phyloP scores from a whole-genome alignment of 495 filamentous ascomycete genomes.

The Penicillium diatomitis region DNA sequence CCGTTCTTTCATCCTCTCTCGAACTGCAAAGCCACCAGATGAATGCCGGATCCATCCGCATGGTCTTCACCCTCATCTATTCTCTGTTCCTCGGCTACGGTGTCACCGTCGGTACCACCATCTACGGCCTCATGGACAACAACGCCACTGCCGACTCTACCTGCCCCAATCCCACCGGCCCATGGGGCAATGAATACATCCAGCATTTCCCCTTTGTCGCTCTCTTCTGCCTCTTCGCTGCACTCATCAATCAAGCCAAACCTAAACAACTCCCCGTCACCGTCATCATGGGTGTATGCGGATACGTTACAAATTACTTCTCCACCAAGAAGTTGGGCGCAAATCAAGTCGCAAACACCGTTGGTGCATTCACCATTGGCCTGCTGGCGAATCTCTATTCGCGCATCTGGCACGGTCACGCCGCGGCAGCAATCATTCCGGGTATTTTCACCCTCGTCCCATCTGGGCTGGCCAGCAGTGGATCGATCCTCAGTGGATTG shows the following conservation, averaged over 20 bases:
- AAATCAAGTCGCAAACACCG: constrained; percentile 71
- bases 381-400: constrained; percentile 79
- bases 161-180: constrained; percentile 35
- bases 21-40: constrained; percentile 79
- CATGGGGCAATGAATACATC: constrained; percentile 27
- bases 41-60: constrained; percentile 78
- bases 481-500: constrained; percentile 71
- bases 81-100: constrained; percentile 92
- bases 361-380: constrained; percentile 77
- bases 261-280: constrained; percentile 77
- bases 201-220: constrained; percentile 53
- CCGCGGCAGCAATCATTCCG: constrained; percentile 76
- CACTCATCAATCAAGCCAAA: constrained; percentile 78
- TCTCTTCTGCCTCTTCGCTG: constrained; percentile 66
- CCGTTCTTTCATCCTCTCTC: constrained; percentile 66
- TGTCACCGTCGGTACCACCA: constrained; percentile 83
- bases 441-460: constrained; percentile 94
- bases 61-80: constrained; percentile 91
- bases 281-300: constrained; percentile 64
- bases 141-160: constrained; percentile 60
- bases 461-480: constrained; percentile 69
- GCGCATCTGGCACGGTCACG: constrained; percentile 66
- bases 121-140: constrained; percentile 71
- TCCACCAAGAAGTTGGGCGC: constrained; percentile 54
- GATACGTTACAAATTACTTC: constrained; percentile 75